Base-by-base conservation (phyloP, 164 flowering plant species). In the Magnolia officinalis region DNA sequence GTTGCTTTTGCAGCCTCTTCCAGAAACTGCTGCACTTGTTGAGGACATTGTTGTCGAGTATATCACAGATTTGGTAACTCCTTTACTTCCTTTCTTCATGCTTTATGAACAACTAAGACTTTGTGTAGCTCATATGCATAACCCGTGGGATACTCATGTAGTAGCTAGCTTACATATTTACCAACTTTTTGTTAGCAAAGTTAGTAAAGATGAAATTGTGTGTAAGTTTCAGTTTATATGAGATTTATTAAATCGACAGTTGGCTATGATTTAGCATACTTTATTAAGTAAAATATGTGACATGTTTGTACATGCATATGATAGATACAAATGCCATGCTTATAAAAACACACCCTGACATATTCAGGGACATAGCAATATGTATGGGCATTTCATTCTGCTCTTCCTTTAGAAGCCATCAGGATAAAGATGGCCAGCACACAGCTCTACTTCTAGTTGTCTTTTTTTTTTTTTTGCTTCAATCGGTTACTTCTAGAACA, bases 11-110 rank as follows among this genome's bases (percentile, higher is more conserved):
- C 86, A 95, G 99, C 98, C 99, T 1, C 95, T 92, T 81, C 98
- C 98, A 71, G 96, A 96, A 81, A 89, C 92, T 50, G 92, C 91
- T 72, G 87, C 93, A 8, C 95, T 93, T 70, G 84, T 92, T 75
- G 99, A 95, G 81, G 99, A 95, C 86, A 95, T 95, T 77, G 98
- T 86, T 70, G 96, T 95, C 65, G 97, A 95, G 78, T 95, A 95
- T 80, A 85, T 95, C 55, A 90, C 96, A 2, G 98, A 94, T 86
- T 50, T 94, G 93, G 99, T 92, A 80, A 80, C 86, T 55, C 59
- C 68, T 65, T 65, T 24, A 13, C 49, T 45, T 64, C 31, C 72
- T n/a, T 72, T 58, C 16, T 64, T 23, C 16, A 24, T n/a, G 16
- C 75, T 77, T 21, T 72, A 72, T 65, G 23, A 66, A 66, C 58